Conservation (phyloP, 2,329 filamentous ascomycete genomes). For the Epichloe sibirici region DNA sequence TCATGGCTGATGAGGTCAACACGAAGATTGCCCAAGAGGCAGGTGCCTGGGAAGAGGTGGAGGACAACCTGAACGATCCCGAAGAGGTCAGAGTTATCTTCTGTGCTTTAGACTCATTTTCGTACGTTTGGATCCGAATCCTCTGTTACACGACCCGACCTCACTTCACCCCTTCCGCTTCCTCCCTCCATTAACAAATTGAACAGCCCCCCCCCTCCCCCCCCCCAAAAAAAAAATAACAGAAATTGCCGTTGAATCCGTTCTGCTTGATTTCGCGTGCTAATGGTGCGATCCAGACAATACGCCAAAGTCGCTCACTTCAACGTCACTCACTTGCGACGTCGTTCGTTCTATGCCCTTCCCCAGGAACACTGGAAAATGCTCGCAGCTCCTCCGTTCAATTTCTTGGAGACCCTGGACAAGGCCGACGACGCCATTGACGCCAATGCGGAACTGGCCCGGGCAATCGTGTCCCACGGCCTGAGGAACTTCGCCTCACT, state of each 20-base stretch:
- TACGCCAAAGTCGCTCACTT: constrained; percentile 78
- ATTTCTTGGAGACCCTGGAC: constrained; percentile 65
- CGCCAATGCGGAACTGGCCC: constrained; percentile 70
- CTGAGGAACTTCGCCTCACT: constrained; percentile 54
- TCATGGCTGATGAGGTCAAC: constrained; percentile 2
- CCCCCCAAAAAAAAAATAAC: no score
- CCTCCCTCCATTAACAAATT: no score
- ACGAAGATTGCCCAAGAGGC: constrained; percentile 13
- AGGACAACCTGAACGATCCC: constrained; percentile 56
- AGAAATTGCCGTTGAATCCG: no score
- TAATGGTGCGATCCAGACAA: constrained; percentile 41
- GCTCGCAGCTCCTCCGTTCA: constrained; percentile 71
- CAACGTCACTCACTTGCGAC: constrained; percentile 80
- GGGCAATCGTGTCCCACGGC: constrained; percentile 60
- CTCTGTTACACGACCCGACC: no score
- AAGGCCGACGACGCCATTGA: constrained; percentile 82
- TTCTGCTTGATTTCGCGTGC: background rate
- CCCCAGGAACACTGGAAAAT: constrained; percentile 74
- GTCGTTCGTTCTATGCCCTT: constrained; percentile 87
- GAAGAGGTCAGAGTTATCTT: constrained; percentile 74
- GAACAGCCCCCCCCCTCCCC: no score
- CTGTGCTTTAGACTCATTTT: constrained; percentile 76
- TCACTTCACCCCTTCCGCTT: no score
- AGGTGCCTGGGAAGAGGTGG: constrained; percentile 46
- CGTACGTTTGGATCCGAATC: constrained; percentile 41